Evolutionary conservation across 2,329 filamentous ascomycete genomes (phyloP).

Genomic region (Aaosphaeria arxii): DNA sequence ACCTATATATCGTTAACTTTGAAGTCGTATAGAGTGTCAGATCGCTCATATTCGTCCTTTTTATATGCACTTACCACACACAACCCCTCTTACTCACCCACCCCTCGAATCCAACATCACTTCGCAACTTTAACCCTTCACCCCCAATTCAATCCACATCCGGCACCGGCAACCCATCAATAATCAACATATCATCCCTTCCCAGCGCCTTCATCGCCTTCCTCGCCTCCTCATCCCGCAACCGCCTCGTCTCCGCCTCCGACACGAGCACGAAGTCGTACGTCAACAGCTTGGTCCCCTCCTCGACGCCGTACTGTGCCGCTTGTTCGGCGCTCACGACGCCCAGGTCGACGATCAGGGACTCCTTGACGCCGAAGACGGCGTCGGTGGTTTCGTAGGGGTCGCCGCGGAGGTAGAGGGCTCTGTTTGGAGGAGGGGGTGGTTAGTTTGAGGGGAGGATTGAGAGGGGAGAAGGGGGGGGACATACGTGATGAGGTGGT

Average conservation of each 20-base stretch:
- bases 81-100: too few species aligned
- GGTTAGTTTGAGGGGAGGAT: background rate
- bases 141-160: slow-evolving; percentile 55
- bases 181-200: slow-evolving; percentile 63
- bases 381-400: slow-evolving; percentile 81
- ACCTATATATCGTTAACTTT: too few species aligned
- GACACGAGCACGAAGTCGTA: slow-evolving; percentile 79
- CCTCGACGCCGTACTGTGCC: slow-evolving; percentile 55
- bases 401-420: slow-evolving; percentile 73
- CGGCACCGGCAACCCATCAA: slow-evolving; percentile 73
- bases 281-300: slow-evolving; percentile 61
- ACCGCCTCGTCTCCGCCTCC: slow-evolving; percentile 62
- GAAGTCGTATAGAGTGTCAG: too few species aligned
- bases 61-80: too few species aligned
- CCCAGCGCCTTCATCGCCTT: slow-evolving; percentile 67
- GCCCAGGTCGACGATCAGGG: slow-evolving; percentile 50
- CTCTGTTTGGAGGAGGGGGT: slow-evolving; percentile 44
- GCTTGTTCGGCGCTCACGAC: slow-evolving; percentile 24
- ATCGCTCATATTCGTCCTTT: too few species aligned
- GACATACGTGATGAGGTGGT: slow-evolving; percentile 78
- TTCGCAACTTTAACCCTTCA: background rate
- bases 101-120: too few species aligned
- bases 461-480: background rate
- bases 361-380: slow-evolving; percentile 84
- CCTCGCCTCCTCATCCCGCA: slow-evolving; percentile 65